phyloP scores from a whole-genome alignment of 2,329 filamentous ascomycete species.

The Fusarium sp. region DNA sequence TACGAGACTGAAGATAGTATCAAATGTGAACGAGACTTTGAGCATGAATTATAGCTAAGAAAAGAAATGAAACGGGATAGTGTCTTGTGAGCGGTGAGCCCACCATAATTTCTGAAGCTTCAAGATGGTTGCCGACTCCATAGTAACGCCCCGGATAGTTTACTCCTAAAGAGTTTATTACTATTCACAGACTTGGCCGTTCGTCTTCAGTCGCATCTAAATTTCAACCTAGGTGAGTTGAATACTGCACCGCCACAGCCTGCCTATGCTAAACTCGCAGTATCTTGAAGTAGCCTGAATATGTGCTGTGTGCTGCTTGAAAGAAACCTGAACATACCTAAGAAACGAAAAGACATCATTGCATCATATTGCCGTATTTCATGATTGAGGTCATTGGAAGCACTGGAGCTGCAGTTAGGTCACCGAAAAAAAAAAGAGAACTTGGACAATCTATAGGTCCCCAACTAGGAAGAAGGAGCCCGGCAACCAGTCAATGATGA shows the following conservation, averaged over 20 bases:
- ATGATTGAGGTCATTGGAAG: constrained; percentile 7
- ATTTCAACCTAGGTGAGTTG: not conserved
- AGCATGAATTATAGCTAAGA: not conserved
- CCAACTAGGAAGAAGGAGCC: constrained; percentile 18
- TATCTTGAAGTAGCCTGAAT: not conserved
- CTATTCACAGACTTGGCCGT: constrained; percentile 12
- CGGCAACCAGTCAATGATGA: constrained; percentile 35
- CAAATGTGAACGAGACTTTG: not conserved
- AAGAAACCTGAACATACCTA: not conserved
- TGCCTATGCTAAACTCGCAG: not conserved
- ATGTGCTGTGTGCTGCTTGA: not conserved
- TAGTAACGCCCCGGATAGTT: not conserved
- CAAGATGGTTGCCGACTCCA: not conserved
- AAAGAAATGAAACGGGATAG: not conserved
- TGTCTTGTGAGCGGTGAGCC: constrained; percentile 5
- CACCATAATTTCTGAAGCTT: constrained; percentile 4
- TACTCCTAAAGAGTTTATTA: not conserved
- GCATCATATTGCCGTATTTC: not conserved
- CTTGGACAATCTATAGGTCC: constrained; percentile 9
- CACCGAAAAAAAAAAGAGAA: constrained; percentile 21
- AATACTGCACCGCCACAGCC: not conserved
- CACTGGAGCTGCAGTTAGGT: not conserved
- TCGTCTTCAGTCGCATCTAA: not conserved
- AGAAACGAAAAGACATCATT: not conserved
- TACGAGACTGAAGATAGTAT: not conserved